These are phyloP conservation scores for Fusarium beomiforme DNA, from an alignment of 2,329 filamentous ascomycete species.

Conservation along the genomic window DNA sequence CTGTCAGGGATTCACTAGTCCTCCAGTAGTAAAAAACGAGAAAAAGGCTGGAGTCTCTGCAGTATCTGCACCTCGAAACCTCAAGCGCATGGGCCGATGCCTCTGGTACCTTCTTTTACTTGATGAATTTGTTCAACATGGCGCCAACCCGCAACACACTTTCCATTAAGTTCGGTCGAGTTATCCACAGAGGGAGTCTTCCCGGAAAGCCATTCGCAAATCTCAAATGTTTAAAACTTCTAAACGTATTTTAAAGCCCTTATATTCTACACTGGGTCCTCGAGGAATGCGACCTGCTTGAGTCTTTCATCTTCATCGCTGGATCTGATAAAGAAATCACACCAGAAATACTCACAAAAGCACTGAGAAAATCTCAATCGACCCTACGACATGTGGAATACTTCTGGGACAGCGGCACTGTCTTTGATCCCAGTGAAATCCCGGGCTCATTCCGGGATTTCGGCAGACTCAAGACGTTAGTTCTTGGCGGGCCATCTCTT, in stretches of 20 bases:
- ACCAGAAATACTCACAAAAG: accelerated
- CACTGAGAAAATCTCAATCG: accelerated
- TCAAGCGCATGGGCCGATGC: accelerated
- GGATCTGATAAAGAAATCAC: too few relatives aligned
- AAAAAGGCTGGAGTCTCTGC: not conserved
- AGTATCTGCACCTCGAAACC: not conserved
- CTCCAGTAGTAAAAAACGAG: accelerated
- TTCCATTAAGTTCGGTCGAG: accelerated
- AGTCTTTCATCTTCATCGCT: not conserved
- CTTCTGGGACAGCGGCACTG: not conserved
- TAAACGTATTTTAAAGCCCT: accelerated
- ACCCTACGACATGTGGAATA: not conserved
- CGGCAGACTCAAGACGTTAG: not conserved
- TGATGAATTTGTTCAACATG: not conserved
- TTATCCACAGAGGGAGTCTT: accelerated
- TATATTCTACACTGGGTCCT: not conserved
- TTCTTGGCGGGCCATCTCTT: not conserved
- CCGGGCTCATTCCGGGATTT: not conserved
- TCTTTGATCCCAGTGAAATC: too few relatives aligned
- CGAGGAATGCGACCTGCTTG: not conserved
- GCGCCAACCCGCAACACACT: not conserved
- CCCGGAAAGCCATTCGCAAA: not conserved
- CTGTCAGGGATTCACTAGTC: accelerated
- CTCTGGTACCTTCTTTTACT: accelerated
- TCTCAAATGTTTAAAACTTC: not conserved